phyloP scores from a whole-genome alignment of 1,139 yeast genomes.

The Hansenula sp. region DNA sequence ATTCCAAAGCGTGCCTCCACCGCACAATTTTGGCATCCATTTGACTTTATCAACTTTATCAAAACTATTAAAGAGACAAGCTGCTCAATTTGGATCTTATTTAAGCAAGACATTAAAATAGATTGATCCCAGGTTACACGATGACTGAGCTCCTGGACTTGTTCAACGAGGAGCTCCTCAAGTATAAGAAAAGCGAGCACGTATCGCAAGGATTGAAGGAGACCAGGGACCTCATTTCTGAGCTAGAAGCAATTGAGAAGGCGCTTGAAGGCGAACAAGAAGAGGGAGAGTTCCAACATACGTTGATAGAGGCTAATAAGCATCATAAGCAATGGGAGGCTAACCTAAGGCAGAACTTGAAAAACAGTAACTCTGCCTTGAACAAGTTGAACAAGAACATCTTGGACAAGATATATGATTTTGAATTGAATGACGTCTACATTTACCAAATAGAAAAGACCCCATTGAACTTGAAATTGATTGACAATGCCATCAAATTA shows the following conservation, averaged over 20 bases:
- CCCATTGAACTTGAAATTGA: constrained; percentile 6
- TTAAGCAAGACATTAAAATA: no score
- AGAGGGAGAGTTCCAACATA: not conserved
- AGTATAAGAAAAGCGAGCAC: not conserved
- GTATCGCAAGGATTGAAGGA: not conserved
- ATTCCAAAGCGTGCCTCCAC: not conserved
- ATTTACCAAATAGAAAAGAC: constrained; percentile 30
- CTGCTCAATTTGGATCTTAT: no score
- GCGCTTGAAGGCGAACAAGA: constrained; percentile 3
- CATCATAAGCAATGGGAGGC: constrained; percentile 28
- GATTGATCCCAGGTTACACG: no score
- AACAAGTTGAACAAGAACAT: constrained; percentile 29
- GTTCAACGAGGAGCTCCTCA: not conserved
- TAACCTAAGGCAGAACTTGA: constrained; percentile 24
- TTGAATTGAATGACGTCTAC: constrained; percentile 33
- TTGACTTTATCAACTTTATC: no score
- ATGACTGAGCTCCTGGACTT: constrained; percentile 1
- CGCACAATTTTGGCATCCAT: no score
- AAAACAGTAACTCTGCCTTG: constrained; percentile 24
- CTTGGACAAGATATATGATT: constrained; percentile 30
- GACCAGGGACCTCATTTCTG: not conserved
- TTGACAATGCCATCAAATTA: constrained; percentile 28
- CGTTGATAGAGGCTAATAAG: constrained; percentile 14
- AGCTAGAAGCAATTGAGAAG: not conserved
- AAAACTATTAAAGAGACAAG: no score